Evolutionary conservation across 2,329 filamentous ascomycete genomes (phyloP), one percentile per base, ranked within the genome.

Genomic region (Fusarium xyrophilum): DNA sequence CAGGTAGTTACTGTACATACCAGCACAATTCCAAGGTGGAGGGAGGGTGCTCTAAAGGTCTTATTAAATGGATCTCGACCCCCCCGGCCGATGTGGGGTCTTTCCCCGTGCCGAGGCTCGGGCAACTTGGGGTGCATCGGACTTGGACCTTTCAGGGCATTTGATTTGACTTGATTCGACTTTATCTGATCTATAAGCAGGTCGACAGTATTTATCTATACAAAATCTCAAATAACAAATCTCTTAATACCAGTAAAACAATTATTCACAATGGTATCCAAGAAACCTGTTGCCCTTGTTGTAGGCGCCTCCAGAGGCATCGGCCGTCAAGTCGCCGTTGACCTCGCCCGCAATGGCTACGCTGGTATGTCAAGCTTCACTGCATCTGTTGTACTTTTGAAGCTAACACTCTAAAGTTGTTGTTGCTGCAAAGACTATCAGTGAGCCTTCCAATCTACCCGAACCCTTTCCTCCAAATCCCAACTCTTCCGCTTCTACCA

Each of bases 301-400:
- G 84, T 94, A 23, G 92, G 92, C 39, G 91, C 91, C 4, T 94
- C 91, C 0, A 83, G 93, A 65, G 93, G 93, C 38, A 95, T 96
- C 67, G 93, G 93, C 46, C 84, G 92, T 40, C 92, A 96, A 76
- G 83, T 96, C 39, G 92, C 93, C 58, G 85, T 96, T 72, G 91
- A 93, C 75, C 82, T 96, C 6, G 90, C 92, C 11, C 87, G 82
- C 71, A 84, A 89, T 68, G 89, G 88, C 38, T 95, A 94, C 75
- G 82, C 85, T 56, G 90, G 92, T 92, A 80, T 47, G 74, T 65
- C 8, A 21, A 25, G 19, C 27, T 30, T 17, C 33, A n/a, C 11
- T 19, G 7, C 3, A 19, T 50, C 5, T 6, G 7, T 46, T 15
- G 13, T 19, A 19, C 11, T n/a, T 6, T 8, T 23, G 5, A 25